Evolutionary conservation across 768 basidiomycete genomes (phyloP).

Genomic region (Tulasnella sp.): DNA sequence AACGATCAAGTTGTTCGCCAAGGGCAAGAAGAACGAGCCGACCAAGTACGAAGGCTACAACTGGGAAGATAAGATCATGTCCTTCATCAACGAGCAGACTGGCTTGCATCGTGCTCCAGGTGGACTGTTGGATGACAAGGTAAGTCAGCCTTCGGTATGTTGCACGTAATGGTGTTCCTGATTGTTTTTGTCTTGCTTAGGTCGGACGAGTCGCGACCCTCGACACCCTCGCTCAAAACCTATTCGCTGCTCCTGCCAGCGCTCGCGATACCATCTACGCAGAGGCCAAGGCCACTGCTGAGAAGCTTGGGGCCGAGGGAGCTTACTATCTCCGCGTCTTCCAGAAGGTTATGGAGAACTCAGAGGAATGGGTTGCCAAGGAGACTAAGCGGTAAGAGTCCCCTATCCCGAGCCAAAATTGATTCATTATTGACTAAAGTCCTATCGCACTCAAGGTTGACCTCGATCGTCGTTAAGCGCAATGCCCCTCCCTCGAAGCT

Average conservation of each 20-base stretch:
- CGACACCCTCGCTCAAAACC: conserved; percentile 67
- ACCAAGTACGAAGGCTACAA: conserved; percentile 64
- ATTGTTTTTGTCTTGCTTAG: conserved; percentile 33
- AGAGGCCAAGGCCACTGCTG: conserved; percentile 52
- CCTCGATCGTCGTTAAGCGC: conserved; percentile 68
- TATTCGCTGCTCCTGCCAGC: conserved; percentile 53
- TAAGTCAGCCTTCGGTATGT: conserved; percentile 12
- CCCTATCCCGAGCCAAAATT: background rate
- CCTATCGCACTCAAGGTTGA: conserved; percentile 46
- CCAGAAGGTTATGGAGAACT: conserved; percentile 69
- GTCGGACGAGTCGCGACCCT: conserved; percentile 75
- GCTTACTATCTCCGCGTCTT: conserved; percentile 84
- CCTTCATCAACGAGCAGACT: conserved; percentile 77
- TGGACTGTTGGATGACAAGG: conserved; percentile 62
- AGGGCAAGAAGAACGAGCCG: conserved; percentile 45
- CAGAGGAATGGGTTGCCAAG: conserved; percentile 72
- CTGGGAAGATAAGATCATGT: conserved; percentile 64
- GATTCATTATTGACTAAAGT: conserved; percentile 23
- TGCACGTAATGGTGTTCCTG: background rate
- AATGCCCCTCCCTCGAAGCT: conserved; percentile 69
- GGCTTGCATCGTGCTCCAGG: conserved; percentile 76
- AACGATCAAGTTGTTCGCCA: conserved; percentile 92
- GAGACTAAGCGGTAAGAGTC: conserved; percentile 66
- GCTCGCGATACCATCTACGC: conserved; percentile 55
- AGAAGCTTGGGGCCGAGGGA: conserved; percentile 44